phyloP scores from a whole-genome alignment of 73 alveolate genomes.

The Durusdinium trenchii region DNA sequence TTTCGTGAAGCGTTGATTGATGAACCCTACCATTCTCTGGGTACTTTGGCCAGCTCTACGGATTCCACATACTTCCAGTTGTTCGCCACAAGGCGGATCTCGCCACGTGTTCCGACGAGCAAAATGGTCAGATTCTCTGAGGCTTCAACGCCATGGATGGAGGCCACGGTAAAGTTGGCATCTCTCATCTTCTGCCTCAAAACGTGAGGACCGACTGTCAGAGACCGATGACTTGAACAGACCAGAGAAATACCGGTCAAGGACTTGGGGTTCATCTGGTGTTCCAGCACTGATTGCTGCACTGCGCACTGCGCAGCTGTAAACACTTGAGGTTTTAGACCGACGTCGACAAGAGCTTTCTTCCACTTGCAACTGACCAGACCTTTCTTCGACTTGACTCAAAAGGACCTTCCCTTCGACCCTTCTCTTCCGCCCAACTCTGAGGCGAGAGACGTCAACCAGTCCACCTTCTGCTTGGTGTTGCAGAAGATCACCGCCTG shows the following conservation, averaged over 20 bases:
- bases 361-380: not conserved
- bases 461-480: constrained; percentile 98
- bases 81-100: too few species aligned
- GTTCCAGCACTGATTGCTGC: not conserved
- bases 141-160: constrained; percentile 60
- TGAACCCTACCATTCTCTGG: too few species aligned
- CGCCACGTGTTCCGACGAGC: too few species aligned
- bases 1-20: too few species aligned
- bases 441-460: constrained; percentile 98
- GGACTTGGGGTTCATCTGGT: not conserved
- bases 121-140: not conserved
- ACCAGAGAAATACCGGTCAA: not conserved
- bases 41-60: too few species aligned
- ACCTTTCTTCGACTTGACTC: not conserved
- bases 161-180: constrained; percentile 98
- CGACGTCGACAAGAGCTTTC: not conserved
- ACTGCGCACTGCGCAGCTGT: not conserved
- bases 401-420: not conserved
- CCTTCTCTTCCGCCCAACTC: not conserved
- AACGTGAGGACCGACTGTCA: not conserved
- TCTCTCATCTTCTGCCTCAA: constrained; percentile 98
- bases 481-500: constrained; percentile 99
- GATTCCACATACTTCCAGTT: too few species aligned
- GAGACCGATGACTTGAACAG: not conserved
- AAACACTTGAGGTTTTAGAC: not conserved